Evolutionary conservation across 1,139 yeast genomes (phyloP).

Genomic region (Yamadazyma buinensis): DNA sequence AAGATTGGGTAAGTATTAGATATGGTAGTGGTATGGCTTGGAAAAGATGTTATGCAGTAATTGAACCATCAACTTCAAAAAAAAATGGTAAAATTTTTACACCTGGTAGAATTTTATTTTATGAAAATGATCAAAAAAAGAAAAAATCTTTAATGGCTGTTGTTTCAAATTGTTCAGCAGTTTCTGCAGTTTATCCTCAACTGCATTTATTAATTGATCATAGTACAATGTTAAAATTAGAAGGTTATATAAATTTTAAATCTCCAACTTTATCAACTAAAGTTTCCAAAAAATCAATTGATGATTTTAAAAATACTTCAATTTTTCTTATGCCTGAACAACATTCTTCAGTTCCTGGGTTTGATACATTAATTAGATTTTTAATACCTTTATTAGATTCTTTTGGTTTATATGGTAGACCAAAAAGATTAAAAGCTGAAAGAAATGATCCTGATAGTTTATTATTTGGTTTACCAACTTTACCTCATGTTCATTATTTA

Average conservation of each 20-base stretch:
- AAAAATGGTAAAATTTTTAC: conserved; percentile 36
- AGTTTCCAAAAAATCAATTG: conserved; percentile 39
- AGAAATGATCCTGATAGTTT: conserved; percentile 75
- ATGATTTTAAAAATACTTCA: conserved; percentile 69
- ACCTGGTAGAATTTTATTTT: conserved; percentile 60
- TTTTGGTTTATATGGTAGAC: conserved; percentile 88
- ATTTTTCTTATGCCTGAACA: conserved; percentile 93
- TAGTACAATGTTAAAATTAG: conserved; percentile 83
- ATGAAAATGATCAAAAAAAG: conserved; percentile 64
- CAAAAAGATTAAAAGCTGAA: conserved; percentile 82
- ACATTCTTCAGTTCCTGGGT: conserved; percentile 91
- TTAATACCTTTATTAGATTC: conserved; percentile 82
- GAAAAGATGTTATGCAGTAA: conserved; percentile 92
- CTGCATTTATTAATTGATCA: conserved; percentile 75
- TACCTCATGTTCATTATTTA: conserved; percentile 83
- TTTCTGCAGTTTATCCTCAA: conserved; percentile 94
- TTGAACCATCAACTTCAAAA: conserved; percentile 61
- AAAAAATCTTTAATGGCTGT: conserved; percentile 81
- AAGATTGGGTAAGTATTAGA: conserved; percentile 92
- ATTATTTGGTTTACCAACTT: conserved; percentile 85
- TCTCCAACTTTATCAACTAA: conserved; percentile 38
- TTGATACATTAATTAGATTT: conserved; percentile 86
- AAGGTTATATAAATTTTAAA: conserved; percentile 69
- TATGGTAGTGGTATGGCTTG: conserved; percentile 98
- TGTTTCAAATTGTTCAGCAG: conserved; percentile 63